phyloP scores from a whole-genome alignment of 768 basidiomycete genomes.

The Ephemerocybe angulata region DNA sequence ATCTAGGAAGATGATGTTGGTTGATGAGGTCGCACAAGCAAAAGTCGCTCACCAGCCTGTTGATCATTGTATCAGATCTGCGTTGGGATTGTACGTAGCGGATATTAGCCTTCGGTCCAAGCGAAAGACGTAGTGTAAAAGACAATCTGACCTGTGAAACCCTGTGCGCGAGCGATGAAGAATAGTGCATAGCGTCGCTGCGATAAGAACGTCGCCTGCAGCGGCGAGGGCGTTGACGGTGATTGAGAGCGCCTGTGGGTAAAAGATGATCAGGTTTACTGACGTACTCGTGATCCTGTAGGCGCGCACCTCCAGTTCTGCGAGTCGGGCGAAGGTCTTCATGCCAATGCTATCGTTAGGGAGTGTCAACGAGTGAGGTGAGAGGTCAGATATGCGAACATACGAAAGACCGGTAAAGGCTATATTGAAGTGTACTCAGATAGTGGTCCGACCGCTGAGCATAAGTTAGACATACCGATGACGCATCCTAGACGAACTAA shows the following conservation, averaged over 20 bases:
- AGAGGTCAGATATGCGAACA: slow-evolving; percentile 13
- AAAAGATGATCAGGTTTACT: not conserved
- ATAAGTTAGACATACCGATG: slow-evolving; percentile 29
- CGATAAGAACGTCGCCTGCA: slow-evolving; percentile 45
- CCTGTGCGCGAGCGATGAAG: slow-evolving; percentile 45
- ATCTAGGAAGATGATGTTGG: slow-evolving; percentile 25
- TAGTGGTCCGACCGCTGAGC: not conserved
- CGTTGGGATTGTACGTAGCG: not conserved
- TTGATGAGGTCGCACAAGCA: not conserved
- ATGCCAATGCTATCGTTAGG: not conserved
- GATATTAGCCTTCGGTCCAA: not conserved
- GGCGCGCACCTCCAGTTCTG: not conserved
- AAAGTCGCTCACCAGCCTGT: slow-evolving; percentile 31
- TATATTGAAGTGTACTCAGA: not conserved
- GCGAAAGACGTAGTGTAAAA: not conserved
- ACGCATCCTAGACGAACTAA: slow-evolving; percentile 20
- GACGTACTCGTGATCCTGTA: not conserved
- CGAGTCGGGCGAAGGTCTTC: not conserved
- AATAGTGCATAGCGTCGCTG: slow-evolving; percentile 37
- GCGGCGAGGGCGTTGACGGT: slow-evolving; percentile 44
- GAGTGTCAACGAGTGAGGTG: not conserved
- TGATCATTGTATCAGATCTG: slow-evolving; percentile 46
- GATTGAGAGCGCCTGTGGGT: slow-evolving; percentile 34
- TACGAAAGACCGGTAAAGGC: slow-evolving; percentile 33
- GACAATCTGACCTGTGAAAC: slow-evolving; percentile 41